Base-by-base conservation (phyloP, 2,329 filamentous ascomycete species). In the Apiospora phragmitis region DNA sequence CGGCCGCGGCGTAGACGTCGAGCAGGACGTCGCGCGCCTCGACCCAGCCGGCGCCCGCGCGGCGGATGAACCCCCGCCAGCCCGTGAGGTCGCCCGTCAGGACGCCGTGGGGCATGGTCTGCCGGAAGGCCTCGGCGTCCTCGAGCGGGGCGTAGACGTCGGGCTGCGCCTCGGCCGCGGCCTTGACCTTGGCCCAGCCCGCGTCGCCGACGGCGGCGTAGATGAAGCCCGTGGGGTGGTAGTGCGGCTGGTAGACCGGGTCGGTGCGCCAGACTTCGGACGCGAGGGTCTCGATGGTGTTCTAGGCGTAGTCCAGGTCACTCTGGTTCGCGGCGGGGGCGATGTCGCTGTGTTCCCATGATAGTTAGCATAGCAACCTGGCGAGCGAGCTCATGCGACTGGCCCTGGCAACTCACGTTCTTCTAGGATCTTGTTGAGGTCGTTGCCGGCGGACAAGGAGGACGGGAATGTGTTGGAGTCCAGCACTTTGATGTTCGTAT, bases 101-200 rank as follows among this genome's bases (percentile, higher is more conserved):
- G 0, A 88, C 82, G 3, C 86, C 86, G 12, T 81, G 70, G 1
- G 86, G 85, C 87, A 88, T 88, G 0, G 86, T 85, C 16, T 76
- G 79, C 26, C 81, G 80, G 71, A 88, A 88, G 18, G 85, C 82
- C 41, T 84, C 81, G 1, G 82, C 79, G 0, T 80, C 82, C 7
- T 83, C 78, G 11, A 89, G 75, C 7, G 75, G 69, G 43, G 70
- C 67, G 55, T 74, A 77, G 41, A 75, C 72, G 14, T 72, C 62
- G 66, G 75, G 73, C 21, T 73, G 72, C 14, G 71, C 72, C 51
- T 69, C 66, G 41, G 74, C 72, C 3, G 76, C 73, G 7, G 70
- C 68, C n/a, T 45, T 38, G 8, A 69, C 68, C 55, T 69, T 69
- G 16, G 24, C 59, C 24, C 43, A 69, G 41, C 75, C 71, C 26